Base-by-base conservation (phyloP, 192 early-diverging fungal genomes). In the Irineochytrium annulatum region DNA sequence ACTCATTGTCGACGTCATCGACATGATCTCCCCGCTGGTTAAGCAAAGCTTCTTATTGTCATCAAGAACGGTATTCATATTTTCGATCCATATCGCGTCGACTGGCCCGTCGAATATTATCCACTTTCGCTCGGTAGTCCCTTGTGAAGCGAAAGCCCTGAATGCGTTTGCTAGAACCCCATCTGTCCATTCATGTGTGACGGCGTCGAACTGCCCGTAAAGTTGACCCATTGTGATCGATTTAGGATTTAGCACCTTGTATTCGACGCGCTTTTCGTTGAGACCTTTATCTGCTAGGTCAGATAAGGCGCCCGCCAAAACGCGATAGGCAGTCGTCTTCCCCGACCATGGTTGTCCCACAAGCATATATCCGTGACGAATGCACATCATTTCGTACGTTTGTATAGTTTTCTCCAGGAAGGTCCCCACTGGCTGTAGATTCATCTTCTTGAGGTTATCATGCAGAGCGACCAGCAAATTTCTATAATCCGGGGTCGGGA, bases 31-130 rank as follows among this genome's bases (percentile, higher is more conserved):
- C 11, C 81, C 81, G 58, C 69, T 75, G 19, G 79, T 84, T 41
- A 84, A 59, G 58, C 81, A 84, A 2, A 84, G 71, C 48, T 81
- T 76, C 57, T 84, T 84, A 70, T 84, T 84, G 58, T 84, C 81
- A 56, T 84, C 81, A 2, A 84, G 69, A 3, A 84, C 81, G 3
- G 79, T 84, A 62, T 81, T 81, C 81, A 84, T 83, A 60, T 84
- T 84, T 61, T 84, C 81, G 56, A 84, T 84, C 81, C 81, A 84
- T 30, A 84, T 76, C 14, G 81, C 81, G 45, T 84, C 81, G 33
- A 84, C 81, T 0, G 81, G 81, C 20, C 81, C 81, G 51, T 84
- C 81, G 63, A 84, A 84, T 28, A 84, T 77, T 28, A 81, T 80
- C 81, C 81, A 84, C 27, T 72, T 77, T 45, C 78, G 41, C 53